Percentiles rank a stretch among this genome's conserved stretches.
phyloP scores from a whole-genome alignment of 768 basidiomycete genomes.

The Leccinellum rugosiceps region DNA sequence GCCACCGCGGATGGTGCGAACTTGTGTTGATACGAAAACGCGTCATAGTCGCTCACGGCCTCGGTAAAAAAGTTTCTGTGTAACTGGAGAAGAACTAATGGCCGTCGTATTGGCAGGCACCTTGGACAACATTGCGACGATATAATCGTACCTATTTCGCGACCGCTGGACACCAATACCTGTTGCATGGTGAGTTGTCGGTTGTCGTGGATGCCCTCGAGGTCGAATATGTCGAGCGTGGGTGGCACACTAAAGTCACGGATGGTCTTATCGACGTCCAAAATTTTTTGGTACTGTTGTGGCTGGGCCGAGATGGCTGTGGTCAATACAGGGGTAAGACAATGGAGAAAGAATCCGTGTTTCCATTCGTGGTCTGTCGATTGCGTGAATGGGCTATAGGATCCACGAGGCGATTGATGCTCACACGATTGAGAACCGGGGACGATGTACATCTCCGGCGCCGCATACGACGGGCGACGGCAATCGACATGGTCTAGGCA shows the following conservation, averaged over 20 bases:
- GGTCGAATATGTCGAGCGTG: constrained; percentile 43
- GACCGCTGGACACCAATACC: constrained; percentile 55
- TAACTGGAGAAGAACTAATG: constrained; percentile 59
- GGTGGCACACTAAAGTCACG: constrained; percentile 55
- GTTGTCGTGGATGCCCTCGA: constrained; percentile 35
- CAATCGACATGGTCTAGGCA: constrained; percentile 65
- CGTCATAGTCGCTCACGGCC: constrained; percentile 51
- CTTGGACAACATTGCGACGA: constrained; percentile 12
- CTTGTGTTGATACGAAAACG: constrained; percentile 56
- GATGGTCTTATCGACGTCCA: constrained; percentile 51
- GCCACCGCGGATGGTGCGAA: constrained; percentile 72
- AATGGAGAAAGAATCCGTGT: constrained; percentile 58
- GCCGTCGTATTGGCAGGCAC: constrained; percentile 1
- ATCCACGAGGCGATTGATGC: constrained; percentile 9
- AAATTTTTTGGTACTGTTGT: constrained; percentile 49
- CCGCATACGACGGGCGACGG: constrained; percentile 35
- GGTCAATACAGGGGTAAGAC: constrained; percentile 61
- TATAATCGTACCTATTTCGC: constrained; percentile 52
- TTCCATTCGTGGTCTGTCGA: constrained; percentile 68
- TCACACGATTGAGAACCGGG: constrained; percentile 29
- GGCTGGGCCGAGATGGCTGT: constrained; percentile 50
- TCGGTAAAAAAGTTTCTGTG: constrained; percentile 68
- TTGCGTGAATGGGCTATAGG: constrained; percentile 11
- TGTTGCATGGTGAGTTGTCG: constrained; percentile 65
- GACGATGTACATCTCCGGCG: constrained; percentile 29